Evolutionary conservation across 2,329 filamentous ascomycete species (phyloP).

Genomic region (Aureobasidium musti): DNA sequence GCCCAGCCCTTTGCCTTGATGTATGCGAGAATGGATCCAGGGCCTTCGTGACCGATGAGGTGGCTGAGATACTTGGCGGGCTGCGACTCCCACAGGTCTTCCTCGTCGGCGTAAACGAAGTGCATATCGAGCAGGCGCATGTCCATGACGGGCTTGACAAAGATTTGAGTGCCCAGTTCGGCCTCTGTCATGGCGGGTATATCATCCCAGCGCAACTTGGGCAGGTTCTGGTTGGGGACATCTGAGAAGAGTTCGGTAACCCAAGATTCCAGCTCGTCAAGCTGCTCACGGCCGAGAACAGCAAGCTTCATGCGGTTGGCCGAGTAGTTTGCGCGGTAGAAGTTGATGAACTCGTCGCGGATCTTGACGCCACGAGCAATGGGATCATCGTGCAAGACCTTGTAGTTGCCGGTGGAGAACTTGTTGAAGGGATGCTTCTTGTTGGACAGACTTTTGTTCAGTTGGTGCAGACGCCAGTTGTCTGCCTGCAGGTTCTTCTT

Average conservation of each 20-base stretch:
- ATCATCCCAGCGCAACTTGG: constrained; percentile 66
- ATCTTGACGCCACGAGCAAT: constrained; percentile 80
- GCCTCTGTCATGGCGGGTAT: constrained; percentile 61
- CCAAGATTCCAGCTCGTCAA: constrained; percentile 83
- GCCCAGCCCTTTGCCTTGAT: constrained; percentile 90
- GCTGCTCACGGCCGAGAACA: constrained; percentile 75
- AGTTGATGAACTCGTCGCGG: constrained; percentile 87
- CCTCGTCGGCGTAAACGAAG: constrained; percentile 85
- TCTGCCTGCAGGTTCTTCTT: constrained; percentile 97
- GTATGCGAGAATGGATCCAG: constrained; percentile 86
- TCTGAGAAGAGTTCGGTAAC: constrained; percentile 78
- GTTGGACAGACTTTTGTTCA: constrained; percentile 86
- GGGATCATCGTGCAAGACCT: constrained; percentile 80
- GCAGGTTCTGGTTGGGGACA: constrained; percentile 78
- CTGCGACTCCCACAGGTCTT: constrained; percentile 73
- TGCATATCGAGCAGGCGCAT: constrained; percentile 74
- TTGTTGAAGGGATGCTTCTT: constrained; percentile 85
- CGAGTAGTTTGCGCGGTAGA: constrained; percentile 86
- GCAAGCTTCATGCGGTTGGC: constrained; percentile 93
- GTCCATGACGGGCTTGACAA: constrained; percentile 91
- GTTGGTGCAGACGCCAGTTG: constrained; percentile 80
- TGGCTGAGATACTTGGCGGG: constrained; percentile 86
- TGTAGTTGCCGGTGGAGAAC: constrained; percentile 86
- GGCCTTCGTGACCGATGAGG: constrained; percentile 87
- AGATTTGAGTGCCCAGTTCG: constrained; percentile 70